phyloP scores from a whole-genome alignment of 352 stramenopile species.

The Phytophthora fragariae region DNA sequence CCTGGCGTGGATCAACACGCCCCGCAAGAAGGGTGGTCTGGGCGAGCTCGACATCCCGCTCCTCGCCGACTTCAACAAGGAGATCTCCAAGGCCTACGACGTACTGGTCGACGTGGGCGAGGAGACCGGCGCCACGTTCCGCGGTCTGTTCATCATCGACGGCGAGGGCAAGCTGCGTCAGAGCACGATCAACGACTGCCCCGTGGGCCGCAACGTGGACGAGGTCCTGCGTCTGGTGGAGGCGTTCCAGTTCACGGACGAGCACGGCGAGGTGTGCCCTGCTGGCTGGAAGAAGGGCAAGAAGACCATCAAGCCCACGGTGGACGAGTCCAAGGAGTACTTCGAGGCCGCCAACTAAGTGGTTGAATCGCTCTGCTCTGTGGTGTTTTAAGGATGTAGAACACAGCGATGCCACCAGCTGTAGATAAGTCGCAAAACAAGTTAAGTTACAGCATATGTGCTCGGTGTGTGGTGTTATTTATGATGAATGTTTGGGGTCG shows the following conservation, averaged over 20 bases:
- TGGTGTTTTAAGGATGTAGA: too few relatives aligned
- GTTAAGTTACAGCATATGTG: background rate
- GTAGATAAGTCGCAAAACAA: background rate
- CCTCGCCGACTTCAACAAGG: constrained; percentile 90
- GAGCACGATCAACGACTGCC: constrained; percentile 86
- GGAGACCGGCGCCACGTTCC: constrained; percentile 75
- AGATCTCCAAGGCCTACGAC: constrained; percentile 77
- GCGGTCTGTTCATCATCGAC: constrained; percentile 93
- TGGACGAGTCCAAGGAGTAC: constrained; percentile 76
- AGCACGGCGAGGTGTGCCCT: constrained; percentile 63
- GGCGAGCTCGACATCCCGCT: constrained; percentile 92
- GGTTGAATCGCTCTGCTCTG: too few relatives aligned
- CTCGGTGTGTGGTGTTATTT: background rate
- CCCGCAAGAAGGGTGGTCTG: constrained; percentile 87
- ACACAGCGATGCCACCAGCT: too few relatives aligned
- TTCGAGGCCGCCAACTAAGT: constrained; percentile 38
- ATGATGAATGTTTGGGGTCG: too few relatives aligned
- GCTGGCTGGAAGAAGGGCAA: constrained; percentile 91
- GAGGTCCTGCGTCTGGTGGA: constrained; percentile 90
- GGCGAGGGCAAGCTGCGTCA: constrained; percentile 55
- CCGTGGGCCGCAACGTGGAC: constrained; percentile 89
- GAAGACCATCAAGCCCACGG: constrained; percentile 88
- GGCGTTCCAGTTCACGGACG: constrained; percentile 37
- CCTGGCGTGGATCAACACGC: constrained; percentile 42
- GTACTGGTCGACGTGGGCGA: constrained; percentile 76